Evolutionary conservation across 192 early-diverging fungal genomes (phyloP).

Genomic region (Martensiomyces pterosporus): DNA sequence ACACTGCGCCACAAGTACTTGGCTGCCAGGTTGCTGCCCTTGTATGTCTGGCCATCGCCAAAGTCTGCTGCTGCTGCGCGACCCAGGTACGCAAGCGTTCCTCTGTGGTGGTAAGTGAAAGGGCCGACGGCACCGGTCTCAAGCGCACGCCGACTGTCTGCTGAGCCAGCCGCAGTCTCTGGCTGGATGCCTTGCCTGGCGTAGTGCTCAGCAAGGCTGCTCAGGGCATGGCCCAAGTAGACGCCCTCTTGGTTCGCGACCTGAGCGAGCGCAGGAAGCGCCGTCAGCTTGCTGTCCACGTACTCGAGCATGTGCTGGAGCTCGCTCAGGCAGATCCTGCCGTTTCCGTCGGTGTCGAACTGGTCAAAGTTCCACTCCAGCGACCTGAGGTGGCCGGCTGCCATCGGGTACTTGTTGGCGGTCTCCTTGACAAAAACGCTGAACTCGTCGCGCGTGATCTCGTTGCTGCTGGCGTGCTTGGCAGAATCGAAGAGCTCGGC

Average conservation of each 20-base stretch:
- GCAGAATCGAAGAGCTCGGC: slow-evolving; percentile 44
- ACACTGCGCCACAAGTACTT: slow-evolving; percentile 51
- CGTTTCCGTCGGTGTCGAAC: slow-evolving; percentile 37
- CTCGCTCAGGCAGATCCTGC: slow-evolving; percentile 26
- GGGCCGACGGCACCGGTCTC: slow-evolving; percentile 34
- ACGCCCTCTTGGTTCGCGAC: slow-evolving; percentile 83
- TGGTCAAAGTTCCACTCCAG: slow-evolving; percentile 30
- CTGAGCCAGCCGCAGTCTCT: neutral
- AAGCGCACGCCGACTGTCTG: slow-evolving; percentile 7
- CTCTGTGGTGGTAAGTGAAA: slow-evolving; percentile 65
- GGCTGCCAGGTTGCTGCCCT: slow-evolving; percentile 45
- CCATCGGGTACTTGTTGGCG: slow-evolving; percentile 20
- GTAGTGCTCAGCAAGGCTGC: slow-evolving; percentile 12
- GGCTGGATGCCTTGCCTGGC: neutral
- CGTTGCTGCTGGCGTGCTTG: slow-evolving; percentile 11
- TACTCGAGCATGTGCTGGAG: slow-evolving; percentile 39
- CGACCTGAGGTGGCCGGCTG: slow-evolving; percentile 36
- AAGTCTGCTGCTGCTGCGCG: slow-evolving; percentile 49
- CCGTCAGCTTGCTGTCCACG: slow-evolving; percentile 55
- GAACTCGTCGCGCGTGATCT: slow-evolving; percentile 41
- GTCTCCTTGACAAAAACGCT: slow-evolving; percentile 15
- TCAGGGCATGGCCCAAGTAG: slow-evolving; percentile 74
- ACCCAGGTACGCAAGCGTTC: slow-evolving; percentile 67
- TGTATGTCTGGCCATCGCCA: slow-evolving; percentile 40
- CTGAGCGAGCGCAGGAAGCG: slow-evolving; percentile 84